Conservation (phyloP, 2,329 filamentous ascomycete species). For the Alternaria alternata region DNA sequence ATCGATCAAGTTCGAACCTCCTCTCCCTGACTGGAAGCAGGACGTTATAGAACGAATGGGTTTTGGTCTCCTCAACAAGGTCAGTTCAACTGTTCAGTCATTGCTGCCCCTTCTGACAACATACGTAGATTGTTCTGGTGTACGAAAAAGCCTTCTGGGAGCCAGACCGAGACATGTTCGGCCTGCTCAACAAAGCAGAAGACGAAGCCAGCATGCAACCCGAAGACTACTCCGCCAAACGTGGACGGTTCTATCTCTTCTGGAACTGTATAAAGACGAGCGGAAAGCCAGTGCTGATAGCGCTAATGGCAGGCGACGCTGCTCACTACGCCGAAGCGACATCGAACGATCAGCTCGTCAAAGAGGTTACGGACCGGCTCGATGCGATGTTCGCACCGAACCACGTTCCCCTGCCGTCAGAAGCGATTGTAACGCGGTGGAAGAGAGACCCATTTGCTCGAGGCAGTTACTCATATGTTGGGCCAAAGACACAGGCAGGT, state of each 20-base stretch:
- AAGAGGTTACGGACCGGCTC: slow-evolving; percentile 81
- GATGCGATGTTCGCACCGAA: slow-evolving; percentile 72
- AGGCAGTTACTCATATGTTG: slow-evolving; percentile 95
- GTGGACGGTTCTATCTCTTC: slow-evolving; percentile 97
- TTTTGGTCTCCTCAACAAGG: slow-evolving; percentile 94
- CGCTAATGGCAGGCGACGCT: slow-evolving; percentile 94
- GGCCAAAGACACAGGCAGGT: slow-evolving; percentile 78
- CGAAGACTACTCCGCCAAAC: slow-evolving; percentile 76
- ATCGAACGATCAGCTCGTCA: slow-evolving; percentile 76
- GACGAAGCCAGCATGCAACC: slow-evolving; percentile 76
- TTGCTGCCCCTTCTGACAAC: slow-evolving; percentile 16
- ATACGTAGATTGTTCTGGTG: slow-evolving; percentile 73
- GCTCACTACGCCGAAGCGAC: slow-evolving; percentile 85
- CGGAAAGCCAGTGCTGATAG: slow-evolving; percentile 84
- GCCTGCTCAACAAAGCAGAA: slow-evolving; percentile 79
- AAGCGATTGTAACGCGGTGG: slow-evolving; percentile 93
- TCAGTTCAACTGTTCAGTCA: slow-evolving; percentile 24
- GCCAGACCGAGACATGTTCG: slow-evolving; percentile 87
- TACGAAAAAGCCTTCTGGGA: slow-evolving; percentile 95
- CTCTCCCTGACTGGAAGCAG: slow-evolving; percentile 85
- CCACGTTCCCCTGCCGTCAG: slow-evolving; percentile 77
- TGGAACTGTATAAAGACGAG: slow-evolving; percentile 94
- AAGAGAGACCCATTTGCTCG: slow-evolving; percentile 88
- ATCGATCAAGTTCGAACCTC: slow-evolving; percentile 83
- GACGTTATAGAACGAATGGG: slow-evolving; percentile 84